phyloP scores from a whole-genome alignment of 108 stramenopile genomes.

The Schizochytrium sp. region DNA sequence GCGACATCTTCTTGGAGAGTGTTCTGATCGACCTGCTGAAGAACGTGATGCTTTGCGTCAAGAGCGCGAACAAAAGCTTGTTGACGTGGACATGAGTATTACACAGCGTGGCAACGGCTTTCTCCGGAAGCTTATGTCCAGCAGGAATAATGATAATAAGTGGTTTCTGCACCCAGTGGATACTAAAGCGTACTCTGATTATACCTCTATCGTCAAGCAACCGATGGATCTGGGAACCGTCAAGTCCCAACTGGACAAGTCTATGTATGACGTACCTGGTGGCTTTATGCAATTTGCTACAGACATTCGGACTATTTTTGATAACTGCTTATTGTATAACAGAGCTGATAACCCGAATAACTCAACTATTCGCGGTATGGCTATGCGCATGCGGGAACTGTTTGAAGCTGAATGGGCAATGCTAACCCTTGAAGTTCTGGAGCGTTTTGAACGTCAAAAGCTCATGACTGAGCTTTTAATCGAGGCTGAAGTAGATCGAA shows the following conservation, averaged over 20 bases:
- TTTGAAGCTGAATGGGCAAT: constrained; percentile 50
- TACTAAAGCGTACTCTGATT: background rate
- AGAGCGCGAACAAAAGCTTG: constrained; percentile 5
- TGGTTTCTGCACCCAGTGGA: constrained; percentile 45
- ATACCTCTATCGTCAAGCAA: constrained; percentile 10
- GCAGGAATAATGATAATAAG: background rate
- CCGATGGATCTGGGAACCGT: constrained; percentile 48
- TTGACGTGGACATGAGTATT: constrained; percentile 36
- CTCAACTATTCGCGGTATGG: background rate
- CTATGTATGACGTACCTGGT: constrained; percentile 39
- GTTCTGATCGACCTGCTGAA: constrained; percentile 5
- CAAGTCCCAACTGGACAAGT: constrained; percentile 16
- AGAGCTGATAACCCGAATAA: background rate
- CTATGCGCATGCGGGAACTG: constrained; percentile 39
- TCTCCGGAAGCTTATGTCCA: background rate
- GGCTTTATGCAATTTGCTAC: constrained; percentile 41
- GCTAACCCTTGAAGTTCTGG: constrained; percentile 6
- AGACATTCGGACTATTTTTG: constrained; percentile 29
- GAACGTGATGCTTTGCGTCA: constrained; percentile 17
- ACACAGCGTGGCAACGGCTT: background rate
- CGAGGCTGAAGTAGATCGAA: constrained; percentile 15
- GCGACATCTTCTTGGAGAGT: constrained; percentile 46
- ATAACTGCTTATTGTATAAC: constrained; percentile 56
- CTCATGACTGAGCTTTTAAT: background rate
- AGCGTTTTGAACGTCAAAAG: constrained; percentile 13